Base-by-base conservation (phyloP, 192 early-diverging fungal species). In the Umbelopsis isabellina region DNA sequence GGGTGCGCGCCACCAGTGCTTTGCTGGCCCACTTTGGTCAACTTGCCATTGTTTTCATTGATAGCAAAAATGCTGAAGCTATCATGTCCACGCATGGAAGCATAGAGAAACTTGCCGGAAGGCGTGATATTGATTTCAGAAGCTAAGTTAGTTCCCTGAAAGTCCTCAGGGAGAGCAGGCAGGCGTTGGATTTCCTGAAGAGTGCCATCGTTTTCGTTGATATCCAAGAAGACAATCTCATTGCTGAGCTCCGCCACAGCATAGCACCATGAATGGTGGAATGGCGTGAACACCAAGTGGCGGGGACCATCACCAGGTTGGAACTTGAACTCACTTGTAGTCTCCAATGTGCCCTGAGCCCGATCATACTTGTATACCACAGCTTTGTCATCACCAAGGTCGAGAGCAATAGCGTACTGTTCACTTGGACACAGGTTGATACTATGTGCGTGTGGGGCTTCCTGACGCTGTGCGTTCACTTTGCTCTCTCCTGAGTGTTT, bases 61-160 rank as follows among this genome's bases (percentile, higher is more conserved):
- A 75, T 75, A 13, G 44, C 25, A 53, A 70, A 80, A 2, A 76
- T 67, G 27, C 68, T 41, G 3, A 80, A 66, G 15, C 67, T 51
- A 44, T 80, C 78, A 30, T 75, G 49, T 16, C 78, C 78, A 22
- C 78, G 78, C 46, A 70, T 61, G n/a, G 78, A 73, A 18, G 52
- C 67, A 50, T 73, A 76, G 2, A 75, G 50, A 23, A 73, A 72
- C 46, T 66, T 67, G 27, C 73, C 71, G 49, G 64, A 67, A 20
- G 78, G 74, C 3, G 46, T 45, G 30, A 80, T 72, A 30, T 67
- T 52, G 35, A 80, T 80, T 47, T 80, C 78, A 9, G 78, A 23
- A 35, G 64, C 72, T 1, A 74, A 30, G 20, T 30, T 66, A 0
- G 67, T 71, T 2, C 51, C 70, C 6, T 51, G 69, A 48, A 69